Evolutionary conservation across 306 rosid species (phyloP), one percentile per base, ranked within the genome.

Genomic region (Cucumis melo): DNA sequence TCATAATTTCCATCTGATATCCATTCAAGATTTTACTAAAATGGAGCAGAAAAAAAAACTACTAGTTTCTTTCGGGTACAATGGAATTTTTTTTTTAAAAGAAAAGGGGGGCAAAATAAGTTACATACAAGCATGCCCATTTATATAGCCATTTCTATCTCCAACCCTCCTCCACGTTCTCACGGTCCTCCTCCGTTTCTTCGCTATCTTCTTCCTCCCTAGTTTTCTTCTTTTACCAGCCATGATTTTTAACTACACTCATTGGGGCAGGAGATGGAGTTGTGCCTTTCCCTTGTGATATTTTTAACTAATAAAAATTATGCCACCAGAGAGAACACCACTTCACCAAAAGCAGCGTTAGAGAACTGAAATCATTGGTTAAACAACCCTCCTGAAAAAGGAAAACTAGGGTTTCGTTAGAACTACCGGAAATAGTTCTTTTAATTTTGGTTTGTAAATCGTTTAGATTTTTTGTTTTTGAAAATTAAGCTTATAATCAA

Each of bases 151-250:
- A 98, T 94, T 86, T 94, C 99, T 81, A 90, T 82, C 96, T 89
- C 99, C 97, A 92, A 59, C 97, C 96, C 53, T 92, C 96, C 82
- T 94, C 96, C 70, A 87, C 89, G 58, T 91, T 91, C 80, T 94
- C 96, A 3, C 96, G 92, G 80, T 94, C 97, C 84, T 94, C 97
- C 78, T 94, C 99, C 0, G 99, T 94, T 85, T 94, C 99, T 89
- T 94, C 99, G 21, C 97, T 94, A 66, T 94, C 98, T 82, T 91
- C 97, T 58, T 87, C 92, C 77, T 92, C 94, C 94, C 1, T 66
- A 90, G 27, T 80, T 78, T 74, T 91, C 98, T 34, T 88, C 96
- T 82, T 90, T 90, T 75, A 81, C 86, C 0, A 91, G 86, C 98
- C 98, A 94, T 39, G 92, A 81, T 48, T 87, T 94, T 94, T 94